Evolutionary conservation across 441 rosid species (phyloP), one percentile per base, ranked within the genome.

Genomic region (Manihot esculenta): DNA sequence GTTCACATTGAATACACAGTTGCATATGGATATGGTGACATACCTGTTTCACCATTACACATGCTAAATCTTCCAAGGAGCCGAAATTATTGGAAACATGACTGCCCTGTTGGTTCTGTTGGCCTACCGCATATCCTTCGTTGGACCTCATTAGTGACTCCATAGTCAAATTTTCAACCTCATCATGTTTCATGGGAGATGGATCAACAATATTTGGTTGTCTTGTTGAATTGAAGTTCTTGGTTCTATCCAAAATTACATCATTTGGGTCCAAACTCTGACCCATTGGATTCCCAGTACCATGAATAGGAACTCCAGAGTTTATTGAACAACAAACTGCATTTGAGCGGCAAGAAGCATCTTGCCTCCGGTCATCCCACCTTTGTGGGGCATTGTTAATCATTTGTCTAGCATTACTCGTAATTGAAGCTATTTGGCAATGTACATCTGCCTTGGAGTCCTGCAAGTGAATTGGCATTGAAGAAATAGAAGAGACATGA

Each of bases 41-140:
- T 85, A 84, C 96, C 91, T 74, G 84, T 49, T 86, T 84, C 82
- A 85, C 80, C 81, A 90, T 74, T 64, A 84, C 79, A 70, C 80
- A 79, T 27, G 82, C 85, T 56, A 90, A 57, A 78, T 86, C 96
- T 72, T 90, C 90, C 78, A 88, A 82, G 73, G 85, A 85, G 71
- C 82, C 92, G 66, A 76, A 76, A 67, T 80, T 82, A 59, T 74
- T 81, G 41, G 77, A 73, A 70, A 69, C 53, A 75, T 74, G 84
- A 67, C 88, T 76, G 24, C 74, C 74, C 65, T 80, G 86, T 14
- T 27, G 72, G 77, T 83, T 88, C 60, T 70, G 81, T 54, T 84
- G 94, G 55, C 81, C 80, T 57, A 75, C 62, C 7, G 48, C 49
- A 76, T 80, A 81, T 68, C 81, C 80, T 71, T 81, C 89, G 56